These are phyloP conservation scores for Aureobasidium sp. DNA, from an alignment of 2,329 filamentous ascomycete genomes.

Conservation along the genomic window DNA sequence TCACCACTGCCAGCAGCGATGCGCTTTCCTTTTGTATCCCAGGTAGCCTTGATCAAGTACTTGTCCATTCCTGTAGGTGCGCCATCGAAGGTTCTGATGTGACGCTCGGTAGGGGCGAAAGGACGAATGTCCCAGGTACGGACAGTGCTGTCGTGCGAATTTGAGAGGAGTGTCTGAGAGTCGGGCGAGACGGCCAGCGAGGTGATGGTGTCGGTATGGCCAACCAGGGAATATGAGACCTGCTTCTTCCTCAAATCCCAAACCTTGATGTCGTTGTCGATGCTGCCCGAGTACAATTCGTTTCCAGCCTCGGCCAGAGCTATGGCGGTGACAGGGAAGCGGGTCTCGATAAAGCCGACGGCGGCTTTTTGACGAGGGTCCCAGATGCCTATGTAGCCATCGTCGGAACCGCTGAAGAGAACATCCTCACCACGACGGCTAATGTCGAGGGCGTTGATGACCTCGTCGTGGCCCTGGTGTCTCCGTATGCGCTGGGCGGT, in stretches of 20 bases:
- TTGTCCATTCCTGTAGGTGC: slow-evolving; percentile 80
- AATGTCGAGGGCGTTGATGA: slow-evolving; percentile 88
- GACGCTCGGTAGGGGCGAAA: slow-evolving; percentile 80
- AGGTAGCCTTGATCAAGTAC: slow-evolving; percentile 83
- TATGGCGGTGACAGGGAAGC: slow-evolving; percentile 86
- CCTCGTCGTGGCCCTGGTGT: slow-evolving; percentile 87
- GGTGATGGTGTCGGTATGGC: slow-evolving; percentile 86
- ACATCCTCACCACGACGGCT: slow-evolving; percentile 85
- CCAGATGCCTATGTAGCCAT: slow-evolving; percentile 91
- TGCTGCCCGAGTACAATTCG: slow-evolving; percentile 87
- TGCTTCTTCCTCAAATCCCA: slow-evolving; percentile 94
- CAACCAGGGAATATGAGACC: slow-evolving; percentile 76
- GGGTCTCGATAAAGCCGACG: slow-evolving; percentile 78
- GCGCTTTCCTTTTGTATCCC: slow-evolving; percentile 77
- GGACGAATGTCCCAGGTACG: slow-evolving; percentile 94
- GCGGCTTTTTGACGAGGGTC: slow-evolving; percentile 87
- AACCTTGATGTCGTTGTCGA: slow-evolving; percentile 94
- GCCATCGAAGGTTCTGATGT: slow-evolving; percentile 86
- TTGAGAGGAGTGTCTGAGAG: slow-evolving; percentile 80
- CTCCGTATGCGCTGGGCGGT: slow-evolving; percentile 85
- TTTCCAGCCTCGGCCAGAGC: slow-evolving; percentile 90
- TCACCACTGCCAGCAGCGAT: slow-evolving; percentile 87
- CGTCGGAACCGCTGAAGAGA: slow-evolving; percentile 83
- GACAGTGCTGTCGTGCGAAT: slow-evolving; percentile 88
- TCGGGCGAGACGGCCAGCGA: slow-evolving; percentile 89